These are phyloP conservation scores for Fusarium brachygibbosum DNA, from an alignment of 2,329 filamentous ascomycete genomes.

Conservation along the genomic window DNA sequence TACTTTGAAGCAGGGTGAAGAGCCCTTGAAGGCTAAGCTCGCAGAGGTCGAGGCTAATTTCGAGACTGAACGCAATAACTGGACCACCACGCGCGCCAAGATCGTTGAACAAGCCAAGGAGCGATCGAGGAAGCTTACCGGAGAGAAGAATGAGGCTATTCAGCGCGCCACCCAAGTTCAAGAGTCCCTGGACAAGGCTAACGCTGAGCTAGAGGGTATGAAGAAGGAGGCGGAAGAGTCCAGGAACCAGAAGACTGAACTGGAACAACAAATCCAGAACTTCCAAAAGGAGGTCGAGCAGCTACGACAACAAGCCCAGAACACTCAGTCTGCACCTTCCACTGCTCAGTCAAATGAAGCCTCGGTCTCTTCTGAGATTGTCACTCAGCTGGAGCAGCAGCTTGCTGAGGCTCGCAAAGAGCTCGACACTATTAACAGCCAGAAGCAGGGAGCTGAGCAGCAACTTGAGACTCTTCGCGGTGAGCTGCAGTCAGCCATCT, in stretches of 20 bases:
- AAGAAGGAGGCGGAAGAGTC: conserved; percentile 55
- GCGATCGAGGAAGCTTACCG: conserved; percentile 66
- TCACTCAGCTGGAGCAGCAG: conserved; percentile 63
- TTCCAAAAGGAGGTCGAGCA: conserved; percentile 60
- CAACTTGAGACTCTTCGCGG: conserved; percentile 67
- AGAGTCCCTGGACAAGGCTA: conserved; percentile 62
- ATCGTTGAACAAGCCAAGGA: conserved; percentile 75
- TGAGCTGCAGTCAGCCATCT: conserved; percentile 73
- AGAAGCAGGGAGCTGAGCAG: conserved; percentile 77
- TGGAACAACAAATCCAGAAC: conserved; percentile 60
- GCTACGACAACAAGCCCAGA: conserved; percentile 54
- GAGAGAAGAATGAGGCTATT: conserved; percentile 67
- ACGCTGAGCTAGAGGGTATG: conserved; percentile 68
- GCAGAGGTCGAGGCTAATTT: conserved; percentile 65
- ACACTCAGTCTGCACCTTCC: conserved; percentile 55
- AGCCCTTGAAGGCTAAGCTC: conserved; percentile 67
- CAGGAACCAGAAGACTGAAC: conserved; percentile 52
- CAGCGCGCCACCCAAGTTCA: conserved; percentile 67
- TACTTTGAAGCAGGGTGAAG: conserved; percentile 63
- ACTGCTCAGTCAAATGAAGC: conserved; percentile 54
- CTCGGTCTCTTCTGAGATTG: conserved; percentile 61
- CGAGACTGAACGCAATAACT: conserved; percentile 67
- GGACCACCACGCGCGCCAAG: conserved; percentile 66
- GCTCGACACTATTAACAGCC: conserved; percentile 73
- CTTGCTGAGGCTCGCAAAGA: conserved; percentile 68